phyloP scores from a whole-genome alignment of 1,284 basidiomycete species.

The Rhodotorula sp. region DNA sequence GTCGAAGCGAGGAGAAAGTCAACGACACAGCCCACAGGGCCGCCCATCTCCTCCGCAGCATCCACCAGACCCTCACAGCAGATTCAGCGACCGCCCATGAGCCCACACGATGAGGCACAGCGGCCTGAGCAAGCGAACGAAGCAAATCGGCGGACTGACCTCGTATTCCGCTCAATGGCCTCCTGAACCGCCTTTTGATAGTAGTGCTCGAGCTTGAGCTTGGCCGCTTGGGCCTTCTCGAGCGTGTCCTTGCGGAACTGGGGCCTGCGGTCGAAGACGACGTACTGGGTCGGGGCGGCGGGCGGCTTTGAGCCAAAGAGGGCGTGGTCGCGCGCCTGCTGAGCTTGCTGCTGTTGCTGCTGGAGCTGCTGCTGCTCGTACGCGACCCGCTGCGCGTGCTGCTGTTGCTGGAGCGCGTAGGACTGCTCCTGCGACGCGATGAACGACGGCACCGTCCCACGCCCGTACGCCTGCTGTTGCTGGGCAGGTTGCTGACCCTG shows the following conservation, averaged over 20 bases:
- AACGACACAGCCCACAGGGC: no score
- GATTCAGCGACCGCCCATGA: background rate
- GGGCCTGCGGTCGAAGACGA: slow-evolving; percentile 91
- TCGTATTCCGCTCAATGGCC: slow-evolving; percentile 80
- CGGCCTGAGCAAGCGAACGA: background rate
- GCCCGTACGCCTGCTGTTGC: slow-evolving; percentile 27
- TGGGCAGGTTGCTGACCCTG: background rate
- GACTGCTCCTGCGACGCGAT: slow-evolving; percentile 25
- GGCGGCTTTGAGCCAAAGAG: slow-evolving; percentile 4
- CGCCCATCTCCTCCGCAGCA: no score
- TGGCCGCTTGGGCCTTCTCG: slow-evolving; percentile 89
- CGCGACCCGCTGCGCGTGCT: slow-evolving; percentile 11
- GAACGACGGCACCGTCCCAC: slow-evolving; percentile 30
- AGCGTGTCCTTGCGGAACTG: slow-evolving; percentile 82
- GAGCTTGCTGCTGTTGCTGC: slow-evolving; percentile 17
- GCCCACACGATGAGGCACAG: no score
- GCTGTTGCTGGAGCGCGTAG: slow-evolving; percentile 20
- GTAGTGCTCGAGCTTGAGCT: slow-evolving; percentile 94
- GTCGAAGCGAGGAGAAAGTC: no score
- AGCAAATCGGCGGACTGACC: slow-evolving; percentile 54
- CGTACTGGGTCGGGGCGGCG: slow-evolving; percentile 64
- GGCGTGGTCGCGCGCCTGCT: slow-evolving; percentile 20
- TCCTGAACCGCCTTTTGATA: slow-evolving; percentile 95
- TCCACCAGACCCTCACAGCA: no score
- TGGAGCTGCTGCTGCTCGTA: slow-evolving; percentile 22